A percentile compares a stretch with the other conserved stretches of the same genome.
phyloP scores from a whole-genome alignment of 2,329 filamentous ascomycete species.

The Beauveria sp. region DNA sequence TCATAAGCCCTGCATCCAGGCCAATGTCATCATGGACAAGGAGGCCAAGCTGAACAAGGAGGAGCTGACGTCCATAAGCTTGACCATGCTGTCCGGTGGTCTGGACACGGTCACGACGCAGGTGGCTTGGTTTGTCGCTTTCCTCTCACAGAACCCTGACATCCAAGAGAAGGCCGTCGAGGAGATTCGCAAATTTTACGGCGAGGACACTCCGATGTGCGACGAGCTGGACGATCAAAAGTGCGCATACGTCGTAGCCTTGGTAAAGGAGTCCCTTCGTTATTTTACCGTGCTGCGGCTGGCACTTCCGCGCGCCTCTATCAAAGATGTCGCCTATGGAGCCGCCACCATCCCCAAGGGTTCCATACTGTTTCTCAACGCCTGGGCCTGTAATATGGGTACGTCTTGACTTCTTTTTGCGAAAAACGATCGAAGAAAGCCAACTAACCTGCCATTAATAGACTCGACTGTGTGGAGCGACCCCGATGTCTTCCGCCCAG shows the following conservation, averaged over 20 bases:
- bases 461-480: constrained; percentile 51
- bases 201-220: constrained; percentile 46
- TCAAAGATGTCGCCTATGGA: constrained; percentile 51
- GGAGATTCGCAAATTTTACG: constrained; percentile 49
- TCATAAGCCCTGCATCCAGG: constrained; percentile 58
- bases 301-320: constrained; percentile 52
- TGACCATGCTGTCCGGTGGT: constrained; percentile 62
- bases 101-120: constrained; percentile 60
- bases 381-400: constrained; percentile 65
- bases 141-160: constrained; percentile 51
- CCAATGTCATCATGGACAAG: constrained; percentile 56
- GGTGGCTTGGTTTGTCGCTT: constrained; percentile 56
- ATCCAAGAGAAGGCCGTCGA: constrained; percentile 52
- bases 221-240: constrained; percentile 55
- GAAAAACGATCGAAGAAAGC: neutral
- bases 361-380: constrained; percentile 58
- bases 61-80: constrained; percentile 56
- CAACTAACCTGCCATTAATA: neutral
- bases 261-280: constrained; percentile 55
- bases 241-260: constrained; percentile 54
- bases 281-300: constrained; percentile 57
- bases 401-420: constrained; percentile 17
- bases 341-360: constrained; percentile 52
- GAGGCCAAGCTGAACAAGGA: constrained; percentile 55
- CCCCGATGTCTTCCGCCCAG: constrained; percentile 47